Percentiles rank a stretch among this genome's conserved stretches.
Conservation (phyloP, 441 rosid genomes). For the Biscutella laevigata region DNA sequence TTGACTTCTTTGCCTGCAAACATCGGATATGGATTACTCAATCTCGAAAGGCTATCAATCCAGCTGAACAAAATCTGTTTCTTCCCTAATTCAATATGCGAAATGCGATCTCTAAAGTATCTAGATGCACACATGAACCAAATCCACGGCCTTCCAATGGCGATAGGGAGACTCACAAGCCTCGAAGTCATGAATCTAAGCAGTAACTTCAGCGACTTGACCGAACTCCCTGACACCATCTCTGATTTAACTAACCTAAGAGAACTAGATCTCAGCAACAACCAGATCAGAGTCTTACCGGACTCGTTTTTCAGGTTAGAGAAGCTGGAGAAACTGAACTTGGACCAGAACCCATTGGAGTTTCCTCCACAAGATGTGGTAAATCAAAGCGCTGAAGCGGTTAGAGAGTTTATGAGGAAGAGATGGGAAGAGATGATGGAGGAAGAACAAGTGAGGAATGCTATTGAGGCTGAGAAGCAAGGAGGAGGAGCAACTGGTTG, state of each 20-base stretch:
- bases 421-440: slow-evolving; percentile 39
- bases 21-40: slow-evolving; percentile 43
- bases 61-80: slow-evolving; percentile 43
- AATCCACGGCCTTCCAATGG: slow-evolving; percentile 47
- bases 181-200: slow-evolving; percentile 50
- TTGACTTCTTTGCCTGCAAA: slow-evolving; percentile 42
- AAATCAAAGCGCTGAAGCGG: slow-evolving; percentile 35
- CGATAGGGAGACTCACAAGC: slow-evolving; percentile 45
- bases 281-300: slow-evolving; percentile 50
- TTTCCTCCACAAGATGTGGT: slow-evolving; percentile 41
- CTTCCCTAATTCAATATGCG: slow-evolving; percentile 45
- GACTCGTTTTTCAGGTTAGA: slow-evolving; percentile 43
- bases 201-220: slow-evolving; percentile 53
- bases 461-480: slow-evolving; percentile 34
- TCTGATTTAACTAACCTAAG: slow-evolving; percentile 41
- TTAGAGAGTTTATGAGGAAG: slow-evolving; percentile 47
- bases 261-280: slow-evolving; percentile 63
- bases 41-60: slow-evolving; percentile 45
- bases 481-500: slow-evolving; percentile 42
- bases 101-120: slow-evolving; percentile 43
- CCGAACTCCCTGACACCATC: slow-evolving; percentile 41
- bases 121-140: slow-evolving; percentile 61
- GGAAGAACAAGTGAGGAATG: slow-evolving; percentile 37
- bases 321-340: slow-evolving; percentile 44
- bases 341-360: slow-evolving; percentile 51